Evolutionary conservation across 1,139 yeast species (phyloP).

Genomic region (Insectozyma bohioensis): DNA sequence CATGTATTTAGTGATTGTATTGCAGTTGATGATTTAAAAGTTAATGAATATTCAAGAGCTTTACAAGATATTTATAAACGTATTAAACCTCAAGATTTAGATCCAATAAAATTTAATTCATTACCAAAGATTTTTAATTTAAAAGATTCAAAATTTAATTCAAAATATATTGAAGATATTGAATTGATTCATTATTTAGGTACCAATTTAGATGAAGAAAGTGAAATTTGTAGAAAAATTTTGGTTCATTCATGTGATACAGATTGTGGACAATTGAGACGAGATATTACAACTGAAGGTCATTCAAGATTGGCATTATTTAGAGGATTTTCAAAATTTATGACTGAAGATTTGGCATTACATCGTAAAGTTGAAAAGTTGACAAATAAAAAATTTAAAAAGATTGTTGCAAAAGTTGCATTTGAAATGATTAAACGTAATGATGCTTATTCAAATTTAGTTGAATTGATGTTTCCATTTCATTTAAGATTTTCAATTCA

Average conservation of each 20-base stretch:
- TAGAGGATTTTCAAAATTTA: conserved; percentile 59
- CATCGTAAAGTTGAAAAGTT: conserved; percentile 36
- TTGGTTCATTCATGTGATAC: conserved; percentile 41
- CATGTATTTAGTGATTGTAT: conserved; percentile 67
- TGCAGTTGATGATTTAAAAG: conserved; percentile 52
- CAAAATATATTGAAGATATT: conserved; percentile 21
- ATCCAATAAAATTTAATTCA: conserved; percentile 31
- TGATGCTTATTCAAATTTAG: conserved; percentile 64
- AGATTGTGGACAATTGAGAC: conserved; percentile 34
- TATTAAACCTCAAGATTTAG: conserved; percentile 24
- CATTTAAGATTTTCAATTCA: conserved; percentile 61
- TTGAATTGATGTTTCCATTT: conserved; percentile 58
- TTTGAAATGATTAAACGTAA: conserved; percentile 64
- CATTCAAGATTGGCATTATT: conserved; percentile 54
- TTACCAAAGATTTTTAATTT: conserved; percentile 37
- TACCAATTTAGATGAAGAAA: conserved; percentile 33
- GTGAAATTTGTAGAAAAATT: conserved; percentile 40
- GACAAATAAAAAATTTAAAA: conserved; percentile 51
- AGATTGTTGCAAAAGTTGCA: conserved; percentile 52
- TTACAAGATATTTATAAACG: conserved; percentile 40
- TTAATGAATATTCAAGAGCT: conserved; percentile 45
- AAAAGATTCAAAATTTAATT: conserved; percentile 15
- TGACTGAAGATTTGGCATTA: conserved; percentile 54
- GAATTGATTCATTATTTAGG: conserved; percentile 32
- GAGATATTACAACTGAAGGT: conserved; percentile 36